Conservation (phyloP, 768 basidiomycete species). For the Crepidotus variabilis region DNA sequence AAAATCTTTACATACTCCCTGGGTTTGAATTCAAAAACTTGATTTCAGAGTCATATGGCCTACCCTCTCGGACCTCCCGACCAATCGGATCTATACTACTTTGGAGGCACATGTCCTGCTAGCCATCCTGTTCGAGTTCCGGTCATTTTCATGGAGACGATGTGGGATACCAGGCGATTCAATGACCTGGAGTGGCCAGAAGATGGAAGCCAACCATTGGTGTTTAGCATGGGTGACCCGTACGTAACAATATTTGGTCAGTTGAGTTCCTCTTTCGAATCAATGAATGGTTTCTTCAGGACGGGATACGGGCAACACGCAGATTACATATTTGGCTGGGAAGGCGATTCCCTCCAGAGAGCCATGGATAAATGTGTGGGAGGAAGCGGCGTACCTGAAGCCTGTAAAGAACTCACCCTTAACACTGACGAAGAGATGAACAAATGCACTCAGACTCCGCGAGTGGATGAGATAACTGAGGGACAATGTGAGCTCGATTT, state of each 20-base stretch:
- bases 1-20: background rate
- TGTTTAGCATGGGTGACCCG: constrained; percentile 16
- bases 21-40: background rate
- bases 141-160: constrained; percentile 11
- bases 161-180: constrained; percentile 11
- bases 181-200: constrained; percentile 13
- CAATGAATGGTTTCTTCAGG: constrained; percentile 5
- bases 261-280: background rate
- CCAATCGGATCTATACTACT: constrained; percentile 1
- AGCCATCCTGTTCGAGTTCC: constrained; percentile 11
- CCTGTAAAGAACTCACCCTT: constrained; percentile 14
- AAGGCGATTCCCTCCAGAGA: too few species aligned
- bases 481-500: constrained; percentile 13
- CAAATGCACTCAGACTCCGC: constrained; percentile 13
- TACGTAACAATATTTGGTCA: background rate
- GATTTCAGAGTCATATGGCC: constrained; percentile 13
- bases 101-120: constrained; percentile 8
- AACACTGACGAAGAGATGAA: constrained; percentile 18
- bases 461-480: constrained; percentile 14
- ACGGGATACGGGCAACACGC: constrained; percentile 19
- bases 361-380: constrained; percentile 18
- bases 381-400: constrained; percentile 7
- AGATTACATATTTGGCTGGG: too few species aligned
- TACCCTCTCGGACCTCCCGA: constrained; percentile 9
- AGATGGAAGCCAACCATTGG: constrained; percentile 10